A percentile compares a stretch with the other conserved stretches of the same genome.
Evolutionary conservation across 345 rosid genomes (phyloP).

Genomic region (Pugionium cornutum): DNA sequence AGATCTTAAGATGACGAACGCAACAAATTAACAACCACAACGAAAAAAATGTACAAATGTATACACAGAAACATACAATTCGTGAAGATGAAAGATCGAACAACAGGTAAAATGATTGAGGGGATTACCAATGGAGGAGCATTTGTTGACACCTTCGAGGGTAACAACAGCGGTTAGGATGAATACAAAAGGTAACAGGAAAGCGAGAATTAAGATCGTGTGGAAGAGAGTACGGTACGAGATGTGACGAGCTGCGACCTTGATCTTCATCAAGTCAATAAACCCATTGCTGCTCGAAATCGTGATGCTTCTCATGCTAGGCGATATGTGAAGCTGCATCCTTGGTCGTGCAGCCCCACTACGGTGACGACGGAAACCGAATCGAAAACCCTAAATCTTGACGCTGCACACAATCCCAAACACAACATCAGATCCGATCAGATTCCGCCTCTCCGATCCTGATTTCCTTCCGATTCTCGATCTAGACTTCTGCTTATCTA

Average conservation of each 20-base stretch:
- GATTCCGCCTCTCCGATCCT: constrained; percentile 36
- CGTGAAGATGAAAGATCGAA: neutral
- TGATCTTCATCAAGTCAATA: constrained; percentile 99
- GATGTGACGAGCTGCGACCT: constrained; percentile 99
- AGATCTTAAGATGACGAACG: constrained; percentile 13
- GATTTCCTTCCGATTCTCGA: constrained; percentile 35
- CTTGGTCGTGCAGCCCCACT: constrained; percentile 76
- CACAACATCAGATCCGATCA: constrained; percentile 83
- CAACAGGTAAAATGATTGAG: neutral
- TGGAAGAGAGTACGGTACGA: constrained; percentile 96
- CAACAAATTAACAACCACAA: neutral
- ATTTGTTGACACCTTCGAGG: constrained; percentile 99
- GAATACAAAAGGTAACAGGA: constrained; percentile 97
- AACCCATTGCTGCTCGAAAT: constrained; percentile 97
- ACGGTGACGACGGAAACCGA: constrained; percentile 26
- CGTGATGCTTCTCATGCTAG: constrained; percentile 99
- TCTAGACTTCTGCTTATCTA: constrained; percentile 31
- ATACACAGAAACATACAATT: neutral
- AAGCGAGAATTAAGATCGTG: constrained; percentile 92
- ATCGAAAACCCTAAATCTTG: constrained; percentile 38
- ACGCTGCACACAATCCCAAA: constrained; percentile 42
- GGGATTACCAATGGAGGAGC: constrained; percentile 91
- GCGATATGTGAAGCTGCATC: constrained; percentile 99
- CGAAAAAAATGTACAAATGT: neutral
- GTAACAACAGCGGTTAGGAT: constrained; percentile 97